Conservation (phyloP, 1,284 basidiomycete genomes). For the Boletus mariae region DNA sequence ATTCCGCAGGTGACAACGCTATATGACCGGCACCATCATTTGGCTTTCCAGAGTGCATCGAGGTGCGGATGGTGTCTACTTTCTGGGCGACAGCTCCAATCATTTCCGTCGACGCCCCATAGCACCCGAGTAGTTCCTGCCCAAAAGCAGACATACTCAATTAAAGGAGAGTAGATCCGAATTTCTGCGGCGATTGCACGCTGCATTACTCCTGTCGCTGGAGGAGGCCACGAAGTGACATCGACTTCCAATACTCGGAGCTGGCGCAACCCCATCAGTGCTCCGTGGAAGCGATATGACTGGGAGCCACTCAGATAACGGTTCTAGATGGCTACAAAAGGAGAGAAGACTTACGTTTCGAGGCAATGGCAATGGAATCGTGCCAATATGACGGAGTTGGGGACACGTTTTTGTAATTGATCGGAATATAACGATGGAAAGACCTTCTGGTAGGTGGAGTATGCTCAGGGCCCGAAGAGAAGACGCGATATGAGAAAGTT, state of each 20-base stretch:
- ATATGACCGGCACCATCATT: constrained; percentile 17
- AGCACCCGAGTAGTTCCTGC: constrained; percentile 25
- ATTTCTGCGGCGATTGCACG: constrained; percentile 33
- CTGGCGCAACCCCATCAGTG: constrained; percentile 28
- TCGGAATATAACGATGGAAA: constrained; percentile 27
- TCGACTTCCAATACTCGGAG: constrained; percentile 30
- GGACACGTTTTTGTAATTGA: constrained; percentile 32
- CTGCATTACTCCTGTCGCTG: constrained; percentile 22
- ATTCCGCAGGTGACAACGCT: constrained; percentile 16
- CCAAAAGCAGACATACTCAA: constrained; percentile 33
- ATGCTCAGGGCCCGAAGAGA: constrained; percentile 33
- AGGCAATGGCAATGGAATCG: constrained; percentile 32
- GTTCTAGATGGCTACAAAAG: constrained; percentile 5
- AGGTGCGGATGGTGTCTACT: constrained; percentile 27
- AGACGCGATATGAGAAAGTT: constrained; percentile 21
- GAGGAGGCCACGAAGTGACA: constrained; percentile 28
- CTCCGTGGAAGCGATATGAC: constrained; percentile 27
- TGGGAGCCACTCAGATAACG: constrained; percentile 22
- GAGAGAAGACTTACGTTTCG: constrained; percentile 25
- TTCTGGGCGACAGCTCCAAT: constrained; percentile 30
- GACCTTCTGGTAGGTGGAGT: constrained; percentile 31
- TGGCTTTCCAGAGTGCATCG: constrained; percentile 30
- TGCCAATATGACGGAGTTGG: constrained; percentile 32
- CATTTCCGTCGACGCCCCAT: constrained; percentile 35
- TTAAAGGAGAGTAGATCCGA: constrained; percentile 27